Conservation (phyloP, 306 rosid species). For the Benincasa hispida region DNA sequence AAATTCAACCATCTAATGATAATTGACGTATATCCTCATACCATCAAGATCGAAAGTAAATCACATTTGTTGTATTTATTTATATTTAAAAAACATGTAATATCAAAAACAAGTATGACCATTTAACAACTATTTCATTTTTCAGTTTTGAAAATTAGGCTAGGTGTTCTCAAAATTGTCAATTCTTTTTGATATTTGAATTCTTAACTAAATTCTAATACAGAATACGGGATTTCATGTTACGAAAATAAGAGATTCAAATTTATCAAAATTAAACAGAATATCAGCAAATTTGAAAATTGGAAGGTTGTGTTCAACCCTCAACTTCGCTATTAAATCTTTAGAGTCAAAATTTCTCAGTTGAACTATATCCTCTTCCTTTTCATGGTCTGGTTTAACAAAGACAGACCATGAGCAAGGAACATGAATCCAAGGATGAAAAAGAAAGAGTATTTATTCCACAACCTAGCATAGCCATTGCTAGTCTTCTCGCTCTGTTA, state of each 20-base stretch:
- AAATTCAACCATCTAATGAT: too few species aligned
- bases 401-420: neutral
- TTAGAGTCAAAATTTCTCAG: neutral
- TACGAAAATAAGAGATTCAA: neutral
- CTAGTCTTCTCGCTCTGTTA: neutral
- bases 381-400: neutral
- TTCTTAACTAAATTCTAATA: too few species aligned
- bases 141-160: too few species aligned
- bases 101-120: too few species aligned
- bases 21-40: too few species aligned
- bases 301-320: neutral
- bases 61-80: too few species aligned
- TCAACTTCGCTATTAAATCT: neutral
- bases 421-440: neutral
- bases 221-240: too few species aligned
- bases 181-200: too few species aligned
- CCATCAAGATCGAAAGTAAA: too few species aligned
- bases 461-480: neutral
- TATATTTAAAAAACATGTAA: too few species aligned
- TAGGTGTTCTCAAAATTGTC: too few species aligned
- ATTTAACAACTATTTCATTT: too few species aligned
- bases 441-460: neutral
- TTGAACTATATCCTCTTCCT: neutral
- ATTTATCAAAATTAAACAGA: neutral
- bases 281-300: neutral